Percentiles rank a stretch among this genome's conserved stretches.
phyloP scores from a whole-genome alignment of 2,329 filamentous ascomycete species.

The Xylogone sp. region DNA sequence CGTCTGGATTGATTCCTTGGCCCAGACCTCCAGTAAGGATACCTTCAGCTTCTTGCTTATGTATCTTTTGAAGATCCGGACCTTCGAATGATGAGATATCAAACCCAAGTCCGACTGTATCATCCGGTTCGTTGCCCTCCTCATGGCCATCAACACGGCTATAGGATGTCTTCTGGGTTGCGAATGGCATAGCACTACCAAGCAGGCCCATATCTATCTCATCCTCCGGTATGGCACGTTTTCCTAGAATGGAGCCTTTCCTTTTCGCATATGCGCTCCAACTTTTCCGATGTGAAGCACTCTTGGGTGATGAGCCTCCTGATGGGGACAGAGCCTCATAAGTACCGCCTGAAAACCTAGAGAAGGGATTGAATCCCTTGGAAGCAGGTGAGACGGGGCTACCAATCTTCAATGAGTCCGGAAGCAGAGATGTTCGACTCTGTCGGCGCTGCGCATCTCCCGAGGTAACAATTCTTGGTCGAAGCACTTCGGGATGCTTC shows the following conservation, averaged over 20 bases:
- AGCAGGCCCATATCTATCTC: slow-evolving; percentile 25
- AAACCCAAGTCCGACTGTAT: slow-evolving; percentile 8
- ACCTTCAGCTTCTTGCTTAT: slow-evolving; percentile 44
- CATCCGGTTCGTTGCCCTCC: slow-evolving; percentile 6
- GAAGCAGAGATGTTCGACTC: slow-evolving; percentile 9
- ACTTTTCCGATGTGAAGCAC: slow-evolving; percentile 7
- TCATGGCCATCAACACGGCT: slow-evolving; percentile 16
- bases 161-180: slow-evolving; percentile 15
- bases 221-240: slow-evolving; percentile 20
- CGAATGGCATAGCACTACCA: slow-evolving; percentile 16
- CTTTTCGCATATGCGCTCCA: slow-evolving; percentile 14
- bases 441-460: slow-evolving; percentile 3
- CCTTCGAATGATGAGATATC: slow-evolving; percentile 25
- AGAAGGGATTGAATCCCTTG: slow-evolving; percentile 16
- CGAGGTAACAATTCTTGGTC: neutral
- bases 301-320: slow-evolving; percentile 8
- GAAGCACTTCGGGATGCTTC: neutral
- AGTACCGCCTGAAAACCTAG: slow-evolving; percentile 7
- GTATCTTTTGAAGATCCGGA: slow-evolving; percentile 18
- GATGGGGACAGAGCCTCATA: slow-evolving; percentile 16
- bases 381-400: slow-evolving; percentile 14
- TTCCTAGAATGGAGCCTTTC: slow-evolving; percentile 13
- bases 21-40: slow-evolving; percentile 56
- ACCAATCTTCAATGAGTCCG: slow-evolving; percentile 16
- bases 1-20: slow-evolving; percentile 45